Evolutionary conservation across 805 yeast genomes (phyloP).

Genomic region (Candida manassasensis): DNA sequence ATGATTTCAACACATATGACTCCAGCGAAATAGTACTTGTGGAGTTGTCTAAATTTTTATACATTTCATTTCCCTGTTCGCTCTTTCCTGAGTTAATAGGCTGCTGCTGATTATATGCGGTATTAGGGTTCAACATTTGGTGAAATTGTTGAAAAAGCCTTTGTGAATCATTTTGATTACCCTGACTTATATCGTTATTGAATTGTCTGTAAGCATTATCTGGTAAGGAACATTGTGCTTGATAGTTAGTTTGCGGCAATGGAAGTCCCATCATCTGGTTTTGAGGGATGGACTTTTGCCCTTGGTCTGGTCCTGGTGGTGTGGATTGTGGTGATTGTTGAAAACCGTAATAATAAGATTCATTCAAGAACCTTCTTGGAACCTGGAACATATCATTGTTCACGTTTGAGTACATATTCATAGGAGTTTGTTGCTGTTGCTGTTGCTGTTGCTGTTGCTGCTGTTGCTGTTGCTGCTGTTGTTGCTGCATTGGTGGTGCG

Average conservation of each 20-base stretch:
- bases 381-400: constrained; percentile 5
- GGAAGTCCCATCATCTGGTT: not conserved
- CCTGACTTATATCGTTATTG: not conserved
- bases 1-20: constrained; percentile 33
- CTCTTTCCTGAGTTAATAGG: not conserved
- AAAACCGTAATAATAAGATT: not conserved
- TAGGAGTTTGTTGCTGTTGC: not conserved
- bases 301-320: not conserved
- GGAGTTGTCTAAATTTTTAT: constrained; percentile 4
- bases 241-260: not conserved
- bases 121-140: constrained; percentile 1
- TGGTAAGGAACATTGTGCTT: not conserved
- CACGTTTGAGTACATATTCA: constrained; percentile 1
- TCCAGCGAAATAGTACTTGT: constrained; percentile 6
- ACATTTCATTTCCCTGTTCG: not conserved
- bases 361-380: constrained; percentile 3
- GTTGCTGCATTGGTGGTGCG: not conserved
- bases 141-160: constrained; percentile 1
- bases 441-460: not conserved
- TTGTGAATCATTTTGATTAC: constrained; percentile 1
- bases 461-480: not conserved
- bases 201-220: not conserved
- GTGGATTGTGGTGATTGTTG: not conserved
- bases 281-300: not conserved
- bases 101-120: not conserved